Evolutionary conservation across 2,329 filamentous ascomycete genomes (phyloP).

Genomic region (Tolypocladium paradoxum): DNA sequence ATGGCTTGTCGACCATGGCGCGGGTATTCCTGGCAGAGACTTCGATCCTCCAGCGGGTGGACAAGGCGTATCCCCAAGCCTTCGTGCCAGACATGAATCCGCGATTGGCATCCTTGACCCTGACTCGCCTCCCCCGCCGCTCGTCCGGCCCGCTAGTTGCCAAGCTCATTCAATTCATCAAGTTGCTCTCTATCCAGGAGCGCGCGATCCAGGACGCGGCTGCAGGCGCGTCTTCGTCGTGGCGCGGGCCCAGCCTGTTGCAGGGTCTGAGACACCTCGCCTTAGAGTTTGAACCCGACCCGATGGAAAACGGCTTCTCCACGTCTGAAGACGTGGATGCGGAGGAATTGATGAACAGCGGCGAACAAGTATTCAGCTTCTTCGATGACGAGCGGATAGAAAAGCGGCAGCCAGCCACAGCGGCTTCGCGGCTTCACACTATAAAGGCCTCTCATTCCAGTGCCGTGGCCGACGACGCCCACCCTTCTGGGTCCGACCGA

Average conservation of each 20-base stretch:
- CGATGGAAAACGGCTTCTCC: slow-evolving; percentile 23
- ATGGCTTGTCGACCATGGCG: slow-evolving; percentile 23
- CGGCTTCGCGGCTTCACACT: slow-evolving; percentile 1
- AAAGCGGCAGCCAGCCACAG: slow-evolving; percentile 2
- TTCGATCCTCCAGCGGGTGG: slow-evolving; percentile 28
- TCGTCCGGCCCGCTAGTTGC: slow-evolving; percentile 39
- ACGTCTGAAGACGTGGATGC: slow-evolving; percentile 26
- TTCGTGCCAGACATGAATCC: slow-evolving; percentile 48
- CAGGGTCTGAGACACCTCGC: slow-evolving; percentile 41
- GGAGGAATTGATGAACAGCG: slow-evolving; percentile 29
- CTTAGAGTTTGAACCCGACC: slow-evolving; percentile 42
- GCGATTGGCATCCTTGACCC: slow-evolving; percentile 38
- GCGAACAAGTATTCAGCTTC: slow-evolving; percentile 32
- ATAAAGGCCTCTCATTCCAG: slow-evolving; percentile 3
- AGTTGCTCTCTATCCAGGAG: slow-evolving; percentile 37
- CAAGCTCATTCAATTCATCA: slow-evolving; percentile 37
- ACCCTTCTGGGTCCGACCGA: slow-evolving; percentile 4
- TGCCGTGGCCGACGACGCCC: neutral
- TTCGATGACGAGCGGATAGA: slow-evolving; percentile 22
- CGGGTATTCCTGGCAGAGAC: slow-evolving; percentile 34
- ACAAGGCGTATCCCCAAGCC: slow-evolving; percentile 33
- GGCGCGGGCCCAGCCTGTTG: slow-evolving; percentile 32
- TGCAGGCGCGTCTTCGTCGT: slow-evolving; percentile 8
- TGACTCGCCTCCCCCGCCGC: slow-evolving; percentile 43
- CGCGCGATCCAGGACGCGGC: slow-evolving; percentile 25